Evolutionary conservation across 805 yeast genomes (phyloP), one percentile per base, ranked within the genome.

Genomic region (Metschnikowia reukaufii): DNA sequence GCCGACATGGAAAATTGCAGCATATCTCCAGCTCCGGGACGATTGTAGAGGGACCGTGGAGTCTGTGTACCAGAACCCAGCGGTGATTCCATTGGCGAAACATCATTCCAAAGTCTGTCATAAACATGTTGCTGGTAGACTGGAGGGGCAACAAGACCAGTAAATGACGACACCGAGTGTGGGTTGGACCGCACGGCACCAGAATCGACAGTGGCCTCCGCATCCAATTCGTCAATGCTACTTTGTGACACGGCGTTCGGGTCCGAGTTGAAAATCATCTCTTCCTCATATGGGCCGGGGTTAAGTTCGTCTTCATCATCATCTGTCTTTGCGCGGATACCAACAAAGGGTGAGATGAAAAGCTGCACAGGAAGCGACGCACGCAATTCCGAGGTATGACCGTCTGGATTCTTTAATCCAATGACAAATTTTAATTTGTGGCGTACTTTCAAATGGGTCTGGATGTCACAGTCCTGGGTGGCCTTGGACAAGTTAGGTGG

Each of bases 311-410:
- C 51, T 13, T 48, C 42, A 19, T 54, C 55, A 13, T 60, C 65
- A 6, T 63, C 68, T 21, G 58, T 64, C 51, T 64, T 70, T 2
- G 85, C 83, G 15, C 79, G 72, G 15, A 92, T 73, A 0, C 92
- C 79, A 4, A 94, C 86, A 63, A 87, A 86, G 6, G 98, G 97
- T 4, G 81, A 75, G 20, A 89, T 84, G 64, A 85, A 88, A 29
- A 88, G 64, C 23, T 76, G 78, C 4, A 92, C 74, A 0, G 98
- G 98, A 52, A 92, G 71, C 0, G 97, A 85, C 0, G 97, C 97
- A 27, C 98, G 74, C 42, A 92, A 72, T 64, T 91, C 97, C 0
- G 97, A 88, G 2, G 85, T 83, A 61, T 92, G 98, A 2, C 96
- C 96, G 64, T 90, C 97, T 0, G 95, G 86, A 61, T 94, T 92